Evolutionary conservation across 495 filamentous ascomycete species (phyloP), one percentile per base, ranked within the genome.

Genomic region (Gamarada debralockiae): DNA sequence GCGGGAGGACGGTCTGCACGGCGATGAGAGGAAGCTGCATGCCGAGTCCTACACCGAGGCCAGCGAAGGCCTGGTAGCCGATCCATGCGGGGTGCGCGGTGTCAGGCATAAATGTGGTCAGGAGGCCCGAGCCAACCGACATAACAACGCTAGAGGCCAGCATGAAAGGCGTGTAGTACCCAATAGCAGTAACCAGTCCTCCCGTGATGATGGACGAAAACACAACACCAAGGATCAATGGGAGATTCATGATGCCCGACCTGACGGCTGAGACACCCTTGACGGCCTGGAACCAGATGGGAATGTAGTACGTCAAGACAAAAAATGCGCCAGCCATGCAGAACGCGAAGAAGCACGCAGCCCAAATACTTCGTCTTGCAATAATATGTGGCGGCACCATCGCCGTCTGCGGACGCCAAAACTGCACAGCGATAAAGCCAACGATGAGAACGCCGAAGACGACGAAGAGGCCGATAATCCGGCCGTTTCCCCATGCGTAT

Each of bases 261-360:
- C 48, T 41, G 22, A 57, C 48, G 20, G 55, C 55, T 14, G 48
- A 52, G 22, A 44, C 82, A 48, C 77, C 81, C 56, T 88, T 84
- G 64, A 92, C 81, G 4, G 86, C 84, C 59, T 92, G 88, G 73
- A 93, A 90, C 83, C 83, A 93, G 58, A 91, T 83, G 0, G 89
- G 87, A 8, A 92, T 69, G 71, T 84, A 81, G 60, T 78, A 85
- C 21, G 81, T 65, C 9, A 82, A 62, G 17, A 86, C 58, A 40
- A 89, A 77, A 63, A 86, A 84, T 0, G 74, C 63, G 18, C 71
- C 77, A 13, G 79, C 81, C 9, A 82, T 59, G 48, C 70, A 71
- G 52, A 80, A 72, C 7, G 72, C 53, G 63, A 80, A 85, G 52
- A 75, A 67, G 1, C 73, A 60, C 3, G 73, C 73, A 4, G 68